Base-by-base conservation (phyloP, 225 moss, liverwort and hornwort species). In the Polytrichum formosum region DNA sequence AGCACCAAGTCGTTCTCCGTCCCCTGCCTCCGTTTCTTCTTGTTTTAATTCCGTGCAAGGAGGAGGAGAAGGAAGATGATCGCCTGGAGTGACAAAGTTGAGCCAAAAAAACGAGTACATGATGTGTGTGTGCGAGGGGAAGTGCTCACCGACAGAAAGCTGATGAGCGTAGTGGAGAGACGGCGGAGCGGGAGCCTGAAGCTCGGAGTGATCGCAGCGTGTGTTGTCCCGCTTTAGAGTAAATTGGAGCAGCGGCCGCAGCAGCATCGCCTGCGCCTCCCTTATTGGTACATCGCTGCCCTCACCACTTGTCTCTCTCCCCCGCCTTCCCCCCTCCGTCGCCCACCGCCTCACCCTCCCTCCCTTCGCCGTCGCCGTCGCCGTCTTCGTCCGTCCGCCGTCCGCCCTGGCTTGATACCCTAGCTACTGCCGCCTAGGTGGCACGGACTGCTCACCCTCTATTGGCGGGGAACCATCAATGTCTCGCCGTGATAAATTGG, bases 271-370 rank as follows among this genome's bases (percentile, higher is more conserved):
- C 28, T 28, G 69, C 58, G 56, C 20, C 18, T 54, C 72, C 71
- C 85, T 85, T 63, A 72, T 77, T 85, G 69, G 82, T 55, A 70
- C 81, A 53, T 6, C 28, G 4, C 27, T 18, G 59, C 63, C 16
- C 70, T 70, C 65, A 82, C 85, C 73, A 86, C 82, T 82, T 86
- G 82, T 56, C 77, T 54, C 67, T 6, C 77, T 82, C 79, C 73
- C 72, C 79, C 55, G 28, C 68, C 55, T 25, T 22, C 61, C 17
- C 21, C 73, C 26, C 54, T n/a, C 18, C 37, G 33, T 1, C 2
- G 16, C 2, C 26, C 0, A 21, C 61, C 30, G 30, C 30, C 30
- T 30, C 30, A 30, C 30, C 30, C 23, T 23, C 26, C 26, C 30
- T 30, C 30, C 5, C 16, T 1, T 23, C 23, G 23, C 0, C 7